Evolutionary conservation across 2,329 filamentous ascomycete species (phyloP).

Genomic region (Cercospora brassicicola): DNA sequence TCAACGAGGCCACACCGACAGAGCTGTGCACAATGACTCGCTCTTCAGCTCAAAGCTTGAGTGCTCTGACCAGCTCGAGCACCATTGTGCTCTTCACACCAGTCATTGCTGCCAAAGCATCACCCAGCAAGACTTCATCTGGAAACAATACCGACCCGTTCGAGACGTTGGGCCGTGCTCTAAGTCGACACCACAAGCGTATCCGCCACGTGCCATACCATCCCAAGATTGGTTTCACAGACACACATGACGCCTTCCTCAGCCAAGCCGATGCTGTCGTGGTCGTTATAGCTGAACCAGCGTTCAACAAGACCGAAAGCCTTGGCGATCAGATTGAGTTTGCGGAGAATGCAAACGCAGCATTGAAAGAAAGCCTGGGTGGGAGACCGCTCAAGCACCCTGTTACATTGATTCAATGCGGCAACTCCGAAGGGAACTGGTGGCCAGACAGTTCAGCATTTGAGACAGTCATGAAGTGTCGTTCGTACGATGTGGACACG

Average conservation of each 20-base stretch:
- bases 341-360: slow-evolving; percentile 22
- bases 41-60: slow-evolving; percentile 19
- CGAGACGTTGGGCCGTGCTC: slow-evolving; percentile 65
- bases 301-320: slow-evolving; percentile 37
- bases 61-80: slow-evolving; percentile 41
- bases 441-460: slow-evolving; percentile 26
- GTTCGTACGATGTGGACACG: slow-evolving; percentile 19
- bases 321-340: slow-evolving; percentile 30
- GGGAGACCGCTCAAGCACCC: slow-evolving; percentile 13
- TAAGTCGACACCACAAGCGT: slow-evolving; percentile 60
- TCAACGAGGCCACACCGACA: slow-evolving; percentile 6
- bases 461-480: slow-evolving; percentile 23
- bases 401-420: slow-evolving; percentile 26
- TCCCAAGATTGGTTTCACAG: slow-evolving; percentile 62
- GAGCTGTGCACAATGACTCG: slow-evolving; percentile 23
- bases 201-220: slow-evolving; percentile 73
- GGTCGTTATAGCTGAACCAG: slow-evolving; percentile 57
- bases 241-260: slow-evolving; percentile 63
- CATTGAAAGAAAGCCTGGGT: slow-evolving; percentile 14
- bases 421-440: slow-evolving; percentile 19
- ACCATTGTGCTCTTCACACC: slow-evolving; percentile 51
- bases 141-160: slow-evolving; percentile 63
- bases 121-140: slow-evolving; percentile 42
- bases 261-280: slow-evolving; percentile 60
- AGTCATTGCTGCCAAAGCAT: slow-evolving; percentile 38